Base-by-base conservation (phyloP, 345 rosid genomes). In the Anastatica hierochuntica region DNA sequence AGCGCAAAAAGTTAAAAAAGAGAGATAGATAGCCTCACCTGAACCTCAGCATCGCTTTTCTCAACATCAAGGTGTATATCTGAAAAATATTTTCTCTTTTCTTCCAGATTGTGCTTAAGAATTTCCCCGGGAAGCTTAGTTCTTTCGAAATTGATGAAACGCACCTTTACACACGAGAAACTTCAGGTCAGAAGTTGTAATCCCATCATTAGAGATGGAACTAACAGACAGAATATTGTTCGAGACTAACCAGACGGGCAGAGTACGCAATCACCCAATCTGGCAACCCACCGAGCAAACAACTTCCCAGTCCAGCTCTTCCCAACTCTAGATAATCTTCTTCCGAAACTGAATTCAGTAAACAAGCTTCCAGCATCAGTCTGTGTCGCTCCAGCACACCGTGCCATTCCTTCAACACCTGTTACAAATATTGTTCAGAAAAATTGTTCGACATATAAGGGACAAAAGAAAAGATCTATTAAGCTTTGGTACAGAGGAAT, bases 31-130 rank as follows among this genome's bases (percentile, higher is more conserved):
- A 38, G 23, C 45, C 61, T 67, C 50, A 94, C 99, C 97, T 94
- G 97, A 79, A 94, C 86, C 75, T 94, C 99, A n/a, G 99, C 95
- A 66, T 88, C 99, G 62, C 89, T 85, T 76, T 81, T 85, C 78
- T 94, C 99, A 48, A 82, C 86, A 40, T 94, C 97, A 55, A 82
- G 75, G 70, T 68, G 75, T 56, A 79, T 67, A 26, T 94, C 95
- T 16, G 82, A 61, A 58, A 71, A 85, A 48, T 79, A 94, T 77
- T 88, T 88, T 43, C 80, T 74, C 71, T 88, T 94, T 69, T 94
- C 99, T 77, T 88, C 87, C 74, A 94, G 54, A 77, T 85, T 94
- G 72, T 94, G 95, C 79, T 66, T 80, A 24, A 88, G 75, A 60
- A 94, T 83, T 76, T 85, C 95, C 47, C 71, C 81, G 9, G 99